phyloP scores from a whole-genome alignment of 371 early-diverging fungal genomes.

The Lichtheimia corymbifera region DNA sequence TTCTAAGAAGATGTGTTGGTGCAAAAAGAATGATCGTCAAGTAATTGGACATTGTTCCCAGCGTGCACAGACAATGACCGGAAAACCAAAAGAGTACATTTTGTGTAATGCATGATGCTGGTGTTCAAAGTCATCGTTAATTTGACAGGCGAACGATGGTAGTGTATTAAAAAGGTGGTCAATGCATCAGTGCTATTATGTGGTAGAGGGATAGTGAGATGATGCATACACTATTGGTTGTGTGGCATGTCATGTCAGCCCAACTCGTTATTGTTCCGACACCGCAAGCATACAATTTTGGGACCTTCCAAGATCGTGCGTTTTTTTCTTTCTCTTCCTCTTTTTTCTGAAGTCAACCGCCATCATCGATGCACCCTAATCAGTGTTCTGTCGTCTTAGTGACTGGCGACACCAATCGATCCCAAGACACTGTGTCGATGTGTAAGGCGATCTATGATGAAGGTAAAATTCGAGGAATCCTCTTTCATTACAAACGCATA shows the following conservation, averaged over 20 bases:
- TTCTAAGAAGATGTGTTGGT: too few relatives aligned
- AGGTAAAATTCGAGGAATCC: neutral
- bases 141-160: neutral
- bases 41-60: too few relatives aligned
- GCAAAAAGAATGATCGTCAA: too few relatives aligned
- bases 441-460: constrained; percentile 3
- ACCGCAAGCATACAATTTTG: too few relatives aligned
- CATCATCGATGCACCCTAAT: constrained; percentile 13
- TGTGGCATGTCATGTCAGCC: too few relatives aligned
- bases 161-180: too few relatives aligned
- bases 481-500: neutral
- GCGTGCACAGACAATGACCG: too few relatives aligned
- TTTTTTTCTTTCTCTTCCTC: neutral
- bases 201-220: neutral
- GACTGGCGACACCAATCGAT: constrained; percentile 5
- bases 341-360: neutral
- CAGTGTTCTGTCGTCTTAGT: constrained; percentile 17
- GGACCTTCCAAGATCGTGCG: neutral
- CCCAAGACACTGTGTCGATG: constrained; percentile 1
- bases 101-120: neutral
- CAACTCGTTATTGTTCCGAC: too few relatives aligned
- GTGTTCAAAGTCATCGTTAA: neutral
- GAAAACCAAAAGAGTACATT: too few relatives aligned
- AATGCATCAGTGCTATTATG: too few relatives aligned
- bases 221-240: neutral